Conservation (phyloP, 106 monocot species). For the Platanthera zijinensis region DNA sequence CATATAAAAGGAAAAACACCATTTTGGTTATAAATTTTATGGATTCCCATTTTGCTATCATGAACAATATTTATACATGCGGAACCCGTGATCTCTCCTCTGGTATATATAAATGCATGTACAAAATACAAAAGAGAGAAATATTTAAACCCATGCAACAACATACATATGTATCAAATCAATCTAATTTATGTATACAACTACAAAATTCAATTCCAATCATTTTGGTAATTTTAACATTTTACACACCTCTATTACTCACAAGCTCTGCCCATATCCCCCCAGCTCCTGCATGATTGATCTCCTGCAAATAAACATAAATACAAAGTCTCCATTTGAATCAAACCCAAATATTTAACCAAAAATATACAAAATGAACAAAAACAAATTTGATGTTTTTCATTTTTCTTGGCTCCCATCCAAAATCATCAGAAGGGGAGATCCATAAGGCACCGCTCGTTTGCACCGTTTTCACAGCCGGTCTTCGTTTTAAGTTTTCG, state of each 20-base stretch:
- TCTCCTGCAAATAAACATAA: conserved; percentile 33
- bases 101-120: background rate
- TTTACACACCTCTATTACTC: conserved; percentile 54
- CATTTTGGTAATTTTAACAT: background rate
- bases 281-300: conserved; percentile 81
- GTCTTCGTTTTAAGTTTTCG: too few relatives aligned
- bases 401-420: background rate
- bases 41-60: background rate
- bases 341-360: background rate
- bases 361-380: background rate
- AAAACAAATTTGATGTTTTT: background rate
- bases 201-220: background rate
- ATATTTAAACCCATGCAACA: background rate
- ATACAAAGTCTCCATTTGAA: background rate
- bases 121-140: background rate
- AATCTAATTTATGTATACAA: background rate
- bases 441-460: too few relatives aligned
- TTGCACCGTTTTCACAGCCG: too few relatives aligned
- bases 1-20: too few relatives aligned
- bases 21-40: background rate
- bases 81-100: too few relatives aligned
- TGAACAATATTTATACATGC: background rate
- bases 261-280: conserved; percentile 83
- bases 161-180: background rate
- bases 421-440: background rate